A percentile compares a stretch with the other conserved stretches of the same genome.
Conservation (phyloP, 306 rosid species). For the Alnus glutinosa region DNA sequence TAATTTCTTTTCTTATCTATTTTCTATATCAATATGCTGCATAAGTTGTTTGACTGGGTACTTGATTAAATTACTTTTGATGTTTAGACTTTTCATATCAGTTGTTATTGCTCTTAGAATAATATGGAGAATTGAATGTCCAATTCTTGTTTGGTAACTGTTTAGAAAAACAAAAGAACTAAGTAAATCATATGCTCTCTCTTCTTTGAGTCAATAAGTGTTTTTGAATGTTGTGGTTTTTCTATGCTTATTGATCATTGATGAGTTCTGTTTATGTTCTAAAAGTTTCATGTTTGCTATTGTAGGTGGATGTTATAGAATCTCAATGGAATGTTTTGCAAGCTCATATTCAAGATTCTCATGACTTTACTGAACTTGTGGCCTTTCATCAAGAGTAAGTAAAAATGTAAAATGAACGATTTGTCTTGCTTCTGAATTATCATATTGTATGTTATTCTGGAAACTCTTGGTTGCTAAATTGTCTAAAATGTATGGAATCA, state of each 20-base stretch:
- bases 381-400: slow-evolving; percentile 91
- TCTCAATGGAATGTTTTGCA: slow-evolving; percentile 95
- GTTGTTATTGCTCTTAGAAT: not conserved
- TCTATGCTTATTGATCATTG: slow-evolving; percentile 2
- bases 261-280: slow-evolving; percentile 7
- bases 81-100: not conserved
- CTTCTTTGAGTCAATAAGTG: too few species aligned
- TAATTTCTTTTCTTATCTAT: not conserved
- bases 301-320: slow-evolving; percentile 96
- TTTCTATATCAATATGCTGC: slow-evolving; percentile 2
- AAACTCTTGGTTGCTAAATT: not conserved
- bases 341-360: slow-evolving; percentile 88
- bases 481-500: slow-evolving; percentile 15
- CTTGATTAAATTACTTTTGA: not conserved
- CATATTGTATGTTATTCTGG: slow-evolving; percentile 9
- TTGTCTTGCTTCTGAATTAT: slow-evolving; percentile 26
- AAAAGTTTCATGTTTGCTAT: slow-evolving; percentile 25
- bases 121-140: not conserved
- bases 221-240: not conserved
- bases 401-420: slow-evolving; percentile 31
- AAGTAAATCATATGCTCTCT: not conserved
- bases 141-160: slow-evolving; percentile 1
- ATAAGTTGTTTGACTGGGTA: slow-evolving; percentile 4
- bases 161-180: not conserved
- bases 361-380: slow-evolving; percentile 87